Evolutionary conservation across 371 early-diverging fungal species (phyloP).

Genomic region (Paraphysoderma sedebokerense): DNA sequence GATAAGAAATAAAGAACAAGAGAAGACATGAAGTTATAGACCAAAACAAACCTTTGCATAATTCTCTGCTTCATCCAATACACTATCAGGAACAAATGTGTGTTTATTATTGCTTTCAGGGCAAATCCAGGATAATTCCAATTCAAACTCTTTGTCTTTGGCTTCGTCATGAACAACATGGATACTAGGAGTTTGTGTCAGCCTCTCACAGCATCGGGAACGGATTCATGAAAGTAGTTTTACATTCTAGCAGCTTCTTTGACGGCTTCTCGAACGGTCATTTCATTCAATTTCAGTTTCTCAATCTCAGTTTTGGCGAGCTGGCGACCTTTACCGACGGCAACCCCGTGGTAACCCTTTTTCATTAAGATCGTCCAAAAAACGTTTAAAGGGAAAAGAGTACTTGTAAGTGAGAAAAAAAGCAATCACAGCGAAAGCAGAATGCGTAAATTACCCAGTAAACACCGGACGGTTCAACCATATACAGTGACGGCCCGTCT

Average conservation of each 20-base stretch:
- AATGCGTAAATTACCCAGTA: slow-evolving; percentile 63
- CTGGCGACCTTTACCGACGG: slow-evolving; percentile 90
- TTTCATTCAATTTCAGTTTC: slow-evolving; percentile 68
- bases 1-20: too few species aligned
- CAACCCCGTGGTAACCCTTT: slow-evolving; percentile 81
- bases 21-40: too few species aligned
- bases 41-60: slow-evolving; percentile 72
- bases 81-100: slow-evolving; percentile 68
- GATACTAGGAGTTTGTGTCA: slow-evolving; percentile 31
- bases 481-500: slow-evolving; percentile 73
- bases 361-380: background rate
- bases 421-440: background rate
- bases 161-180: slow-evolving; percentile 88
- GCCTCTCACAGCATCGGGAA: background rate
- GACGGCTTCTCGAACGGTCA: slow-evolving; percentile 78
- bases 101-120: slow-evolving; percentile 62
- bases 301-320: slow-evolving; percentile 95
- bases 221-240: slow-evolving; percentile 6
- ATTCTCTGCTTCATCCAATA: slow-evolving; percentile 70
- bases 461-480: slow-evolving; percentile 94
- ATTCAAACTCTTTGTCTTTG: slow-evolving; percentile 94
- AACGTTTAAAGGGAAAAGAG: background rate
- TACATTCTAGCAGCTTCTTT: slow-evolving; percentile 90
- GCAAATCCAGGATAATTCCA: slow-evolving; percentile 92
- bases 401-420: background rate